A percentile compares a stretch with the other conserved stretches of the same genome.
These are phyloP conservation scores for Candida sakaeoensis DNA, from an alignment of 805 yeast species.

Conservation along the genomic window DNA sequence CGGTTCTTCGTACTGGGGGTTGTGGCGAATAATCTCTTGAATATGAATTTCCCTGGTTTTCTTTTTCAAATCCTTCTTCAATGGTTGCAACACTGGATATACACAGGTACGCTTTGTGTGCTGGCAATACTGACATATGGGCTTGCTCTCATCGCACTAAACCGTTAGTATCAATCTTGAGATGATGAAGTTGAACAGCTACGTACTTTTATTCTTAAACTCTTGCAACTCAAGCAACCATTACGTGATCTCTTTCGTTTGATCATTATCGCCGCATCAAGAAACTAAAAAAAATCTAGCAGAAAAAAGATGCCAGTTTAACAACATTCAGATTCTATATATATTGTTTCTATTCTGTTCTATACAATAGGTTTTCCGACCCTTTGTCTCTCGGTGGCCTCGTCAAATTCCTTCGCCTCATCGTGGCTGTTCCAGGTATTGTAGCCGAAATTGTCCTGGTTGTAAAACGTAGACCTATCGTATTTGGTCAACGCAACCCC, in stretches of 20 bases:
- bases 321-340: no score
- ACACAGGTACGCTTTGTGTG: constrained; percentile 24
- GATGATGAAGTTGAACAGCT: no score
- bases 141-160: constrained; percentile 30
- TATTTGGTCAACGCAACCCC: constrained; percentile 36
- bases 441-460: constrained; percentile 20
- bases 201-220: constrained; percentile 29
- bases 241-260: constrained; percentile 17
- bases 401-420: constrained; percentile 10
- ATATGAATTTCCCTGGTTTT: background rate
- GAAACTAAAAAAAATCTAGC: no score
- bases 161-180: constrained; percentile 16
- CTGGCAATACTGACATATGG: constrained; percentile 30
- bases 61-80: constrained; percentile 3
- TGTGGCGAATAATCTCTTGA: no score
- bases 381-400: constrained; percentile 13
- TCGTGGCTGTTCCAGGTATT: constrained; percentile 18
- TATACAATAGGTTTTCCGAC: constrained; percentile 10
- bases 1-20: background rate
- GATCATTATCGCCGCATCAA: background rate
- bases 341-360: background rate
- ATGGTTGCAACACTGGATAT: constrained; percentile 15
- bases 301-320: no score
- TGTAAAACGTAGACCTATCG: constrained; percentile 40
- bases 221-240: constrained; percentile 30